phyloP scores from a whole-genome alignment of 352 stramenopile species.

The Globisporangium yorkense region DNA sequence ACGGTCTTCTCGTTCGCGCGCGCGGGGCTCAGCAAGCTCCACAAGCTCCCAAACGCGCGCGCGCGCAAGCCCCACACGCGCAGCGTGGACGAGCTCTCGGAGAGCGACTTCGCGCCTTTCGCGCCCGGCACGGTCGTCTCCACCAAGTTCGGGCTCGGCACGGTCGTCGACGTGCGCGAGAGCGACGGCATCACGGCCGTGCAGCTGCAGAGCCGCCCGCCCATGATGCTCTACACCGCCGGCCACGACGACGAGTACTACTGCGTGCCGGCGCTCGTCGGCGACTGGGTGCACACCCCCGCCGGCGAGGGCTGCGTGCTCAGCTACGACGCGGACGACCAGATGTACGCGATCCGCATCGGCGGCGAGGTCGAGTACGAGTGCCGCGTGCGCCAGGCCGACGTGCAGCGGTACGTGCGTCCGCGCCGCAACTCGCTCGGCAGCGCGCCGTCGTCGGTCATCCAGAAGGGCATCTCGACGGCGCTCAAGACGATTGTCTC shows the following conservation, averaged over 20 bases:
- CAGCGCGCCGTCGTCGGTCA: constrained; percentile 23
- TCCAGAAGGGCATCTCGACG: constrained; percentile 39
- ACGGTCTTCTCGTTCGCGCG: constrained; percentile 53
- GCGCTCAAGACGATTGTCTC: constrained; percentile 54
- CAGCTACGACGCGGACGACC: constrained; percentile 33
- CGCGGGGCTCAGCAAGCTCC: constrained; percentile 29
- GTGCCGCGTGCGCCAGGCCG: constrained; percentile 25
- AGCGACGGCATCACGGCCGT: constrained; percentile 50
- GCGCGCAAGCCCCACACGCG: constrained; percentile 20
- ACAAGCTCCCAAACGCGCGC: constrained; percentile 16
- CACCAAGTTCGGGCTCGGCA: constrained; percentile 60
- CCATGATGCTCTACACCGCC: constrained; percentile 31
- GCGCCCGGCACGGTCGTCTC: constrained; percentile 38
- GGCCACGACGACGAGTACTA: constrained; percentile 37
- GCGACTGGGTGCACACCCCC: constrained; percentile 55
- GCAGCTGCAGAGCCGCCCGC: constrained; percentile 30
- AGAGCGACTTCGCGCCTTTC: constrained; percentile 35
- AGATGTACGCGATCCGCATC: constrained; percentile 52
- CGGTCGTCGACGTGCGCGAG: constrained; percentile 39
- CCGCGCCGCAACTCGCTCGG: constrained; percentile 25
- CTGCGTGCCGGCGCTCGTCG: constrained; percentile 45
- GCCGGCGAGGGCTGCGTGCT: constrained; percentile 49
- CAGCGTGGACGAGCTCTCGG: constrained; percentile 39
- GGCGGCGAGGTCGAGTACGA: constrained; percentile 33
- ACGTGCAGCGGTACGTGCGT: constrained; percentile 36